Conservation (phyloP, 495 filamentous ascomycete species). For the Neurospora africana region DNA sequence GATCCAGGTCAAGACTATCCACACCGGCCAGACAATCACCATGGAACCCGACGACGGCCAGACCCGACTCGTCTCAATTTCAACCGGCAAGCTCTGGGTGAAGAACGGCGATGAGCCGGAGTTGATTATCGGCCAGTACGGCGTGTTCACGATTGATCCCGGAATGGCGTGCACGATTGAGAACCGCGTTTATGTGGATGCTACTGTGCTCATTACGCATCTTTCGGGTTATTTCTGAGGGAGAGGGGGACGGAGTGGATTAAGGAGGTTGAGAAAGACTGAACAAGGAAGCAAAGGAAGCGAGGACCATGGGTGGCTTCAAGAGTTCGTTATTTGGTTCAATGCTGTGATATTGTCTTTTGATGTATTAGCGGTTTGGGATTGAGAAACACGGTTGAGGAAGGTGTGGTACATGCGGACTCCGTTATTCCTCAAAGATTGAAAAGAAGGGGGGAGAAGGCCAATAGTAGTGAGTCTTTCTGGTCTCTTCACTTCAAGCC, state of each 20-base stretch:
- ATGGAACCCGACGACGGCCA: conserved; percentile 11
- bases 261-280: not conserved
- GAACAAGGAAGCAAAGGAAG: not conserved
- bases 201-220: conserved; percentile 23
- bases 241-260: not conserved
- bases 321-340: not conserved
- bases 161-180: conserved; percentile 12
- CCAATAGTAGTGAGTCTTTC: not conserved
- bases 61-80: conserved; percentile 24
- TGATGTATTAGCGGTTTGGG: not conserved
- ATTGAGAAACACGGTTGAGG: not conserved
- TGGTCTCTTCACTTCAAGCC: not conserved
- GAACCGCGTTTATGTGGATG: conserved; percentile 28
- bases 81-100: conserved; percentile 26
- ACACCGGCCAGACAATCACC: conserved; percentile 13
- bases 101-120: conserved; percentile 17
- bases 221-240: conserved; percentile 11
- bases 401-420: too few relatives aligned
- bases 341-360: not conserved
- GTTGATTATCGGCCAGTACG: conserved; percentile 27
- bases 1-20: conserved; percentile 25
- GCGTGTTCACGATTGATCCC: conserved; percentile 22
- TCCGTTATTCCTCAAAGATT: too few relatives aligned
- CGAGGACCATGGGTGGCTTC: not conserved
- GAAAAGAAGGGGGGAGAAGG: too few relatives aligned